Base-by-base conservation (phyloP, 441 rosid species). In the Mallotus repandus region DNA sequence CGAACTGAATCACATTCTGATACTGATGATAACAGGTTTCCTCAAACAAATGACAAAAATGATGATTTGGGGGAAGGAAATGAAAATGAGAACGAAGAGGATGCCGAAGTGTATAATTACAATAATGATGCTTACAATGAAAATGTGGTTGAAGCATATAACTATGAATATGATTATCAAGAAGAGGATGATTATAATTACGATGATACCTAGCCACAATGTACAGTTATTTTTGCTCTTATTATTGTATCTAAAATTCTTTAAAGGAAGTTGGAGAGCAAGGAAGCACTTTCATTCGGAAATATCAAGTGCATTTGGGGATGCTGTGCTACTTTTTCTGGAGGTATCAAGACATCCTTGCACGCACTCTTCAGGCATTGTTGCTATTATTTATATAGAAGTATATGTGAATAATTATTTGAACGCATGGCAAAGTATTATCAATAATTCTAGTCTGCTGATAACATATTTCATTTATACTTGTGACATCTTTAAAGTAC, bases 1-100 rank as follows among this genome's bases (percentile, higher is more conserved):
- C 78, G 70, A 56, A 69, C 74, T 9, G 88, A 80, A 54, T 61
- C 72, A 11, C 62, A 67, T 60, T 25, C 65, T 29, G 83, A 76
- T 12, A 48, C 70, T 60, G 84, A 66, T 38, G 75, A 80, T 38
- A 74, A 74, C 45, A n/a, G 15, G 18, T 15, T 22, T 54, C 25
- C 74, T 32, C 64, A 63, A 41, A 60, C 15, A 21, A 72, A 63
- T 13, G 70, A 76, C 53, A 78, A 68, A 71, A 70, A 66, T 57
- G 69, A 43, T 7, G 61, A 73, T 18, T 18, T 32, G n/a, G 79
- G 54, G 69, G 67, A 35, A 52, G 83, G 61, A 53, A 59, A 63
- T 18, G 72, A 68, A 56, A 53, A 69, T 2, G 71, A 57, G 3
- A 73, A 65, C 3, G 79, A 63, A 9, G 75, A n/a, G 50, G 68